Conservation (phyloP, 2,329 filamentous ascomycete species). For the Microcyclospora pomicola region DNA sequence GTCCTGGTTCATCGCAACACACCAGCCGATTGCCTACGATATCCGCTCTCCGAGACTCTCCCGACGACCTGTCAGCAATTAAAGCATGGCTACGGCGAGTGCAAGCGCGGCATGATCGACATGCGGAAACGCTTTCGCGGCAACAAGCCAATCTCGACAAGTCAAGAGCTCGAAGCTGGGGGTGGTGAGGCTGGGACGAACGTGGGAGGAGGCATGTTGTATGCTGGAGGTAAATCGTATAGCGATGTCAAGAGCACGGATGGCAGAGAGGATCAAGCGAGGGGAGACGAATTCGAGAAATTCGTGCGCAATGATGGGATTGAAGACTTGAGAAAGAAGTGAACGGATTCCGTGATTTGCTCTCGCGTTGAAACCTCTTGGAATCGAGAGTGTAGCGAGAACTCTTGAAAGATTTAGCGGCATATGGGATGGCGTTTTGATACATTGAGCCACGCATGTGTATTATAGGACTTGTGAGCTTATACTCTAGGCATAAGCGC, state of each 20-base stretch:
- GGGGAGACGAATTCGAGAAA: slow-evolving; percentile 16
- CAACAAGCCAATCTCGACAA: slow-evolving; percentile 68
- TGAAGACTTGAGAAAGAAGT: slow-evolving; percentile 19
- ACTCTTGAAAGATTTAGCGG: too few species aligned
- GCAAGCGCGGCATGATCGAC: slow-evolving; percentile 90
- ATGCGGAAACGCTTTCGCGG: slow-evolving; percentile 98
- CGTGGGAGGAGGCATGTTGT: slow-evolving; percentile 4
- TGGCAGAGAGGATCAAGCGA: slow-evolving; percentile 12
- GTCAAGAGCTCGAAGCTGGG: slow-evolving; percentile 47
- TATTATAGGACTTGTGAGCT: too few species aligned
- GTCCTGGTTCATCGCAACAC: slow-evolving; percentile 83
- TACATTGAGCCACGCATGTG: too few species aligned
- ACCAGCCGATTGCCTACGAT: slow-evolving; percentile 75
- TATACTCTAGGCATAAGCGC: too few species aligned
- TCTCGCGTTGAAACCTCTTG: too few species aligned
- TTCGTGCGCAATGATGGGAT: slow-evolving; percentile 18
- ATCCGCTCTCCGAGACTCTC: slow-evolving; percentile 66
- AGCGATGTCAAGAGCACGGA: slow-evolving; percentile 13
- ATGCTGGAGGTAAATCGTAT: background rate
- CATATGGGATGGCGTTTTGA: too few species aligned
- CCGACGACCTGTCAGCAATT: slow-evolving; percentile 84
- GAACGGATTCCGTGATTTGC: background rate
- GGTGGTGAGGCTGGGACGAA: slow-evolving; percentile 21
- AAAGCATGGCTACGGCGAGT: slow-evolving; percentile 84
- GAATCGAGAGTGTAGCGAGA: too few species aligned